Conservation (phyloP, 441 rosid genomes). For the Bocquillonia castaneifolia region DNA sequence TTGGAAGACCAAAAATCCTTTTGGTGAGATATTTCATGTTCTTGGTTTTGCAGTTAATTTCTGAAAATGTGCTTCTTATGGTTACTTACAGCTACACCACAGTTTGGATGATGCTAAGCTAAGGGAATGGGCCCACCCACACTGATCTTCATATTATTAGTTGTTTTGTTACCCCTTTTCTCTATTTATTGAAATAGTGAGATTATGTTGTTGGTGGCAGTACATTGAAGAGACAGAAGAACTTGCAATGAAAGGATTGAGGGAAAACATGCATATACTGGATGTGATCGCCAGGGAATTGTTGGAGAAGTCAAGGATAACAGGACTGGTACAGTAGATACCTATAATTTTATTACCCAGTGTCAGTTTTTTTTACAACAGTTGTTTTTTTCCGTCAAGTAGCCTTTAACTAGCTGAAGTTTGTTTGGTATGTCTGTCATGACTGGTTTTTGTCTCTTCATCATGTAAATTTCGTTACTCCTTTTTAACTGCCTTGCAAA, state of each 20-base stretch:
- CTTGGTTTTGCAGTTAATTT: background rate
- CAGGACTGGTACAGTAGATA: conserved; percentile 70
- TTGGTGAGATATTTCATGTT: background rate
- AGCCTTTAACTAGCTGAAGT: background rate
- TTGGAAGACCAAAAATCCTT: background rate
- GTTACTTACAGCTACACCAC: background rate
- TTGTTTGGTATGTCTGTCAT: background rate
- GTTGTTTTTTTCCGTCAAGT: background rate
- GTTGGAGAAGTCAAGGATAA: conserved; percentile 73
- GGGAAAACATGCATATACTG: conserved; percentile 60
- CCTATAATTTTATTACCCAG: background rate
- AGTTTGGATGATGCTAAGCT: background rate
- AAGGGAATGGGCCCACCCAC: background rate
- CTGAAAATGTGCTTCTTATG: background rate
- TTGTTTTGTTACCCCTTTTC: background rate
- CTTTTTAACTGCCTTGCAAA: background rate
- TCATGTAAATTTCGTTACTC: no score
- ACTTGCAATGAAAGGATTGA: conserved; percentile 80
- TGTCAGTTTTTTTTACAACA: background rate
- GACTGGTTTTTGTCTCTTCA: background rate
- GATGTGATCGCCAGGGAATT: conserved; percentile 64
- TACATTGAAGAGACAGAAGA: conserved; percentile 92
- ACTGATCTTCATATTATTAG: background rate
- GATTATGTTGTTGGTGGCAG: conserved; percentile 41
- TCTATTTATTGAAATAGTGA: conserved; percentile 12